A percentile compares a stretch with the other conserved stretches of the same genome.
Evolutionary conservation across 2,329 filamentous ascomycete species (phyloP).

Genomic region (Penicillium olsonii): DNA sequence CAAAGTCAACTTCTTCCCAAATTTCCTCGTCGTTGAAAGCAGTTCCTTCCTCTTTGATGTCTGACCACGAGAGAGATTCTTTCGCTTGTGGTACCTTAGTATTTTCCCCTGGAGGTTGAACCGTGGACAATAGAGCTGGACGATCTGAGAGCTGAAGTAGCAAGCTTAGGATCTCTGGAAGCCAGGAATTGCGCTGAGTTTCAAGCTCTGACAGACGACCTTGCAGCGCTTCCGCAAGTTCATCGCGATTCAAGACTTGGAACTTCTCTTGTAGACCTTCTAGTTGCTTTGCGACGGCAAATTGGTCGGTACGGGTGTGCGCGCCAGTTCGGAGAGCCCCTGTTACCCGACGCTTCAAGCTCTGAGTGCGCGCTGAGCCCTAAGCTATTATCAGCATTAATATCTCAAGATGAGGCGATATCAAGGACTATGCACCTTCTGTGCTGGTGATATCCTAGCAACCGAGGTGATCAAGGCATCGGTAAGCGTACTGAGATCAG

Average conservation of each 20-base stretch:
- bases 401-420: neutral
- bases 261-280: constrained; percentile 84
- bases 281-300: constrained; percentile 66
- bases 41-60: constrained; percentile 75
- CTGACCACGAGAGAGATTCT: constrained; percentile 69
- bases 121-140: constrained; percentile 68
- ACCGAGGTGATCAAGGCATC: constrained; percentile 71
- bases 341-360: constrained; percentile 34
- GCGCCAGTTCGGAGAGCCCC: constrained; percentile 42
- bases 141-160: constrained; percentile 79
- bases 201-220: constrained; percentile 62
- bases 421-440: constrained; percentile 50
- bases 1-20: constrained; percentile 44
- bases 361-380: constrained; percentile 31
- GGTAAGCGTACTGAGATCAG: constrained; percentile 63
- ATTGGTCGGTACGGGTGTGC: constrained; percentile 71
- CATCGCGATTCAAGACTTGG: constrained; percentile 74
- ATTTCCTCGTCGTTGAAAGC: constrained; percentile 56
- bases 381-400: constrained; percentile 19
- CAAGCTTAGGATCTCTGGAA: constrained; percentile 77
- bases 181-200: constrained; percentile 60
- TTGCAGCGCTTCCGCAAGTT: constrained; percentile 70
- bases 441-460: constrained; percentile 50
- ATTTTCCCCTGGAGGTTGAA: constrained; percentile 64
- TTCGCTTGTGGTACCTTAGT: constrained; percentile 45